A percentile compares a stretch with the other conserved stretches of the same genome.
phyloP scores from a whole-genome alignment of 1,139 yeast genomes.

The Taphrina populina region DNA sequence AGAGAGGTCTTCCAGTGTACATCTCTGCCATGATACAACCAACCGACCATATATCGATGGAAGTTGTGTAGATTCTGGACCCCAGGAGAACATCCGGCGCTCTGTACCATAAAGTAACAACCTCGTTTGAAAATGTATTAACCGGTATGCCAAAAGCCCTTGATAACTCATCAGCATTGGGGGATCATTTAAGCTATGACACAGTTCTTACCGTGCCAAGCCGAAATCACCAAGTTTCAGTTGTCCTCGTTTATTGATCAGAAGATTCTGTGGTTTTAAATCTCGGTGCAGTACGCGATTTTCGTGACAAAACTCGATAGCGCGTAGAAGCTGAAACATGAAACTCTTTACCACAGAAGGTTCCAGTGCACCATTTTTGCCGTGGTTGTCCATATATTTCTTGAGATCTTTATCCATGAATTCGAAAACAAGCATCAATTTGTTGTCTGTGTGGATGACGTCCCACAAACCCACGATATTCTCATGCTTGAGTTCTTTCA shows the following conservation, averaged over 20 bases:
- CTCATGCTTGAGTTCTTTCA: slow-evolving; percentile 94
- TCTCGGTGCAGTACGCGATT: slow-evolving; percentile 93
- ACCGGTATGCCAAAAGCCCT: slow-evolving; percentile 95
- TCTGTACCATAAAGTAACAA: slow-evolving; percentile 95
- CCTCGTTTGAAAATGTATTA: slow-evolving; percentile 94
- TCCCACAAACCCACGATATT: slow-evolving; percentile 91
- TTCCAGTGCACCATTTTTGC: slow-evolving; percentile 76
- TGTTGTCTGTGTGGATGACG: slow-evolving; percentile 95
- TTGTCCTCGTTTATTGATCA: slow-evolving; percentile 85
- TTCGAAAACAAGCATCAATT: slow-evolving; percentile 78
- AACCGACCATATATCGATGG: slow-evolving; percentile 98
- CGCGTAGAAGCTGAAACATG: slow-evolving; percentile 87
- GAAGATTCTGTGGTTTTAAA: slow-evolving; percentile 88
- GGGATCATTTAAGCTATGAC: neutral
- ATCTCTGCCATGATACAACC: slow-evolving; percentile 97
- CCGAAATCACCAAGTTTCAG: slow-evolving; percentile 97
- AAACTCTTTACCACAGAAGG: slow-evolving; percentile 78
- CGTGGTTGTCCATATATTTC: slow-evolving; percentile 87
- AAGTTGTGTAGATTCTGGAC: slow-evolving; percentile 88
- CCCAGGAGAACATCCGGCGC: slow-evolving; percentile 98
- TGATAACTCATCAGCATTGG: neutral
- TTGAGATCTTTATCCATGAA: slow-evolving; percentile 92
- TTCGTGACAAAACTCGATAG: slow-evolving; percentile 92
- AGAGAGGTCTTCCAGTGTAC: slow-evolving; percentile 96
- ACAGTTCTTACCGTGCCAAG: slow-evolving; percentile 71